Percentiles rank a stretch among this genome's conserved stretches.
Conservation (phyloP, 352 stramenopile species). For the Pythium scleroteichum region DNA sequence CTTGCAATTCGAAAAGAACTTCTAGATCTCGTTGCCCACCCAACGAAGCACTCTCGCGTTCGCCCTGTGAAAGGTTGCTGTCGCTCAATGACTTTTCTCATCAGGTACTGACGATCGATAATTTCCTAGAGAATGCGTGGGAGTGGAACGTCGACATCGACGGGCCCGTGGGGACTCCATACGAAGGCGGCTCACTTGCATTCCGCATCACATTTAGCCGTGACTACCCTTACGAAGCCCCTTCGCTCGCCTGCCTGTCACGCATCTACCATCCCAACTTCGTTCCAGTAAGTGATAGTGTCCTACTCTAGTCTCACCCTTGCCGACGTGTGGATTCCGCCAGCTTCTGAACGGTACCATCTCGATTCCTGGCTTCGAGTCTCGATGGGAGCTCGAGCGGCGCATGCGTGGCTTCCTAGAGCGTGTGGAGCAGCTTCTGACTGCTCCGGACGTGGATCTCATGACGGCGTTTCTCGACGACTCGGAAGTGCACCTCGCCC, state of each 20-base stretch:
- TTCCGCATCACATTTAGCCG: slow-evolving; percentile 55
- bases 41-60: slow-evolving; percentile 30
- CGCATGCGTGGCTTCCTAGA: slow-evolving; percentile 53
- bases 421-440: slow-evolving; percentile 40
- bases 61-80: slow-evolving; percentile 57
- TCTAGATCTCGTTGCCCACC: slow-evolving; percentile 32
- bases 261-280: slow-evolving; percentile 79
- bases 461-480: slow-evolving; percentile 51
- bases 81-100: too few species aligned
- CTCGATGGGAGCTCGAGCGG: slow-evolving; percentile 54
- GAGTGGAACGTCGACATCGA: slow-evolving; percentile 43
- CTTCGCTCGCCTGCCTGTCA: slow-evolving; percentile 42
- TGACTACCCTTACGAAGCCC: slow-evolving; percentile 64
- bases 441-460: slow-evolving; percentile 40
- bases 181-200: slow-evolving; percentile 44
- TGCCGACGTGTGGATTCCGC: not conserved
- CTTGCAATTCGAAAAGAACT: slow-evolving; percentile 55
- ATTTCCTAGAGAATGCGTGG: slow-evolving; percentile 41
- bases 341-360: slow-evolving; percentile 61
- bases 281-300: slow-evolving; percentile 38
- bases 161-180: slow-evolving; percentile 42
- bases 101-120: not conserved
- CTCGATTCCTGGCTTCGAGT: slow-evolving; percentile 42
- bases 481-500: slow-evolving; percentile 23
- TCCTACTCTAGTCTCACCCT: not conserved